Base-by-base conservation (phyloP, 1,284 basidiomycete species). In the Apiotrichum gracile region DNA sequence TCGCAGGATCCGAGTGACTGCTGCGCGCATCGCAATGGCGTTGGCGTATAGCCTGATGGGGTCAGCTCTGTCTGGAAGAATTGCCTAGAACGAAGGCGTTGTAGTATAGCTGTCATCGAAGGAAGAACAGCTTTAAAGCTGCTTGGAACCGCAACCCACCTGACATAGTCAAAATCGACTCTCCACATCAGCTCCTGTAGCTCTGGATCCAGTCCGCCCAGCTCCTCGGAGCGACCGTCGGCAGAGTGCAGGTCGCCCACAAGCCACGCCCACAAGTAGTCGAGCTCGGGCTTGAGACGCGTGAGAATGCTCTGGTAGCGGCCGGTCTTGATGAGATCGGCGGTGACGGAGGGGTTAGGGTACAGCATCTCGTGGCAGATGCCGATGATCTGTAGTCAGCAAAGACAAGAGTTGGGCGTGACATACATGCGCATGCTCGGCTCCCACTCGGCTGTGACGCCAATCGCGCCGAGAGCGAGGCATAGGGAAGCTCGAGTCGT, bases 261-360 rank as follows among this genome's bases (percentile, higher is more conserved):
- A 16, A 49, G 43, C 44, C 50, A 50, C 16, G 45, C 16, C 59
- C 59, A 61, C 10, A 51, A 45, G 34, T 42, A 38, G 22, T 58
- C 54, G 34, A 61, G 51, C 22, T 61, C 59, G 3, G 55, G 55
- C 48, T 61, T 61, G 22, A 61, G 47, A 3, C 59, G 46, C 17
- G 55, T 51, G 13, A 61, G 50, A 13, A 57, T 61, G 19, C 31
- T 55, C 45, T 57, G 53, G 24, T 55, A 61, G 14, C 55, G 56
- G 10, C 56, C 55, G 5, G 59, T 58, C n/a, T 51, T 50, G 29
- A 61, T 58, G 31, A 58, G 53, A 12, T 58, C 59, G 10, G 47
- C 47, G 5, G 59, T 61, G 29, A 58, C 40, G 8, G 49, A 43
- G 0, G 55, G 50, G 13, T 45, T 49, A 16, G 51, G 47, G 31